Percentiles rank a stretch among this genome's conserved stretches.
Evolutionary conservation across 768 basidiomycete genomes (phyloP).

Genomic region (Hygrophorus pudorinus): DNA sequence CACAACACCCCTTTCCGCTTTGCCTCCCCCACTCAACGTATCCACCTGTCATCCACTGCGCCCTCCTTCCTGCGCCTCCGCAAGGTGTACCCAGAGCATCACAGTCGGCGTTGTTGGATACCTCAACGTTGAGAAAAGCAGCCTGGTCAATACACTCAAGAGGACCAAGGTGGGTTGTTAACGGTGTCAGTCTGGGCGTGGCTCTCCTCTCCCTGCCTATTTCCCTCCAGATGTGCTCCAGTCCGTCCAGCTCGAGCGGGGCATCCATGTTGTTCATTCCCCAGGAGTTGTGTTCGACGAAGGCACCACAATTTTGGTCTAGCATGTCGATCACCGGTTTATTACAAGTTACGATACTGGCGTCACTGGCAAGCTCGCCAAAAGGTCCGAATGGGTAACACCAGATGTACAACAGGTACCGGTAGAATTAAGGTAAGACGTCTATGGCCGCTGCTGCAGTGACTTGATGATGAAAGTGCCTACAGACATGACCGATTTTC

Average conservation of each 20-base stretch:
- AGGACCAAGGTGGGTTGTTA: conserved; percentile 53
- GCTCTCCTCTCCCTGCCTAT: neutral
- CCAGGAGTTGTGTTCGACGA: conserved; percentile 97
- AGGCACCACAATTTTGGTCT: no score
- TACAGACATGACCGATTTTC: no score
- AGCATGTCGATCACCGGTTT: no score
- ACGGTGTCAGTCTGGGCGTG: neutral
- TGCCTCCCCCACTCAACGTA: conserved; percentile 63
- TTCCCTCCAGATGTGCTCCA: conserved; percentile 77
- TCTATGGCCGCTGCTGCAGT: no score
- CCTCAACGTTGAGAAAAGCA: conserved; percentile 96
- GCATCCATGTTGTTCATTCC: conserved; percentile 87
- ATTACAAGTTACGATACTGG: no score
- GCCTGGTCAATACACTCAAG: conserved; percentile 87
- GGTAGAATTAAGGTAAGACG: no score
- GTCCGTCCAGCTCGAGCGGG: conserved; percentile 85
- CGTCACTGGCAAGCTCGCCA: no score
- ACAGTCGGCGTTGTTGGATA: conserved; percentile 92
- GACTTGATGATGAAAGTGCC: no score
- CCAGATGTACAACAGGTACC: no score
- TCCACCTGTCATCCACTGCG: conserved; percentile 73
- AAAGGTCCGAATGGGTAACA: no score
- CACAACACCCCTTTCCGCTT: conserved; percentile 89
- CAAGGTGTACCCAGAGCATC: conserved; percentile 66
- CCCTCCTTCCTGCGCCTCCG: conserved; percentile 72